These are phyloP conservation scores for Polyplosphaeria fusca DNA, from an alignment of 495 filamentous ascomycete genomes.

Conservation along the genomic window DNA sequence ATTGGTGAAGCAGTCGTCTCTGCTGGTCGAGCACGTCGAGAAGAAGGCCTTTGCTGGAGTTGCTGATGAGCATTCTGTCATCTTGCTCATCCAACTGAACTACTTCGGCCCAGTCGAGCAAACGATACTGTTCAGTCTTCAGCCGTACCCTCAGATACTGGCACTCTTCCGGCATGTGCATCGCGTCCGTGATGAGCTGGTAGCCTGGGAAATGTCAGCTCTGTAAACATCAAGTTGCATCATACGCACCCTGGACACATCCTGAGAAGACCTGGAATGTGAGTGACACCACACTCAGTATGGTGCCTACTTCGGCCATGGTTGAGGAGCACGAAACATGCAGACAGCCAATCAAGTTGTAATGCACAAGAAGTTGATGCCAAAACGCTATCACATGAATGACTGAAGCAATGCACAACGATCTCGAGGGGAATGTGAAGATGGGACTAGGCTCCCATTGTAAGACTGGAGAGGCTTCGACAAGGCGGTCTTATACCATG, in stretches of 20 bases:
- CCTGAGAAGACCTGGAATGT: conserved; percentile 38
- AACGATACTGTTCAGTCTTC: conserved; percentile 37
- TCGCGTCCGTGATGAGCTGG: conserved; percentile 36
- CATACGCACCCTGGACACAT: conserved; percentile 29
- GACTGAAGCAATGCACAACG: no score
- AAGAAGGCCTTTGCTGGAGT: conserved; percentile 30
- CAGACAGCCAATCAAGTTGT: no score
- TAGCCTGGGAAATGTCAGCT: conserved; percentile 25
- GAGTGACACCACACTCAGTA: conserved; percentile 27
- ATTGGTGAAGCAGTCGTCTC: conserved; percentile 28
- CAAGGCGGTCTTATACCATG: conserved; percentile 5
- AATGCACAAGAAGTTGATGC: no score
- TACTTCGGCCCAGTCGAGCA: conserved; percentile 37
- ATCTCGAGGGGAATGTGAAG: background rate
- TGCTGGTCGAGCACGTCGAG: conserved; percentile 36
- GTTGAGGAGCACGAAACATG: no score
- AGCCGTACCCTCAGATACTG: conserved; percentile 34
- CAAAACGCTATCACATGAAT: no score
- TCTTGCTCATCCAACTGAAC: conserved; percentile 32
- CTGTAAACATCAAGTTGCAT: background rate
- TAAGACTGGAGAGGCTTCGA: conserved; percentile 7
- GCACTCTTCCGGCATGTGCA: conserved; percentile 35
- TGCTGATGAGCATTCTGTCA: conserved; percentile 34
- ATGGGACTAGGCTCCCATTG: conserved; percentile 8
- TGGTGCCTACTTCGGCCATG: conserved; percentile 18